These are phyloP conservation scores for Starmerella vaccinii DNA, from an alignment of 805 yeast species.

Conservation along the genomic window DNA sequence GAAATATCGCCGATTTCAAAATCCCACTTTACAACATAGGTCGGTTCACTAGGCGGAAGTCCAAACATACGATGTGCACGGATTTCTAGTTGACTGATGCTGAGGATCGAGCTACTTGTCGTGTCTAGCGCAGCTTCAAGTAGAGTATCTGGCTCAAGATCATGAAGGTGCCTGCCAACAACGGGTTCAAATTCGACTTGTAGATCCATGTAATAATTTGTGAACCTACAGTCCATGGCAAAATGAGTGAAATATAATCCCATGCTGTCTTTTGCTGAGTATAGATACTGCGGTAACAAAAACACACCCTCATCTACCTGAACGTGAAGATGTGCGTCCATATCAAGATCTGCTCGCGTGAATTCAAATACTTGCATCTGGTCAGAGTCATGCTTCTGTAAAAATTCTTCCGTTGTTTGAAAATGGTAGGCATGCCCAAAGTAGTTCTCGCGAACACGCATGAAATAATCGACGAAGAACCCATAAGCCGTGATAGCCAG, in stretches of 20 bases:
- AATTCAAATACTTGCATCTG: constrained; percentile 5
- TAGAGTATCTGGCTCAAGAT: constrained; percentile 12
- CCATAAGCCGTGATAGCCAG: constrained; percentile 71
- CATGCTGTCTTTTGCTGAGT: constrained; percentile 51
- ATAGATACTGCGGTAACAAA: constrained; percentile 62
- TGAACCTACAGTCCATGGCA: constrained; percentile 73
- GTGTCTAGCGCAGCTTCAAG: constrained; percentile 15
- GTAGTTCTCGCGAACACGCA: constrained; percentile 74
- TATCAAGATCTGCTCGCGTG: constrained; percentile 44
- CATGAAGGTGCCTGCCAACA: constrained; percentile 29
- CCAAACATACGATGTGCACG: constrained; percentile 91
- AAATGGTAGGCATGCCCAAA: constrained; percentile 81
- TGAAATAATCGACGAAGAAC: constrained; percentile 60
- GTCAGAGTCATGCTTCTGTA: constrained; percentile 4
- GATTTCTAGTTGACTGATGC: constrained; percentile 49
- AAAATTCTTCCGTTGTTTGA: constrained; percentile 73
- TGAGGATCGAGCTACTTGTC: constrained; percentile 30
- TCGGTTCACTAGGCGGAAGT: constrained; percentile 75
- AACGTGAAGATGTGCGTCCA: constrained; percentile 65
- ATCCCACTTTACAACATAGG: constrained; percentile 87
- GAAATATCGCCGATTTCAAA: constrained; percentile 52
- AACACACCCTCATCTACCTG: constrained; percentile 60
- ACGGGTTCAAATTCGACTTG: constrained; percentile 63
- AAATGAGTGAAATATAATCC: constrained; percentile 54
- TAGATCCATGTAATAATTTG: constrained; percentile 82